Conservation (phyloP, 495 filamentous ascomycete genomes). For the Clavariopsis aquatica region DNA sequence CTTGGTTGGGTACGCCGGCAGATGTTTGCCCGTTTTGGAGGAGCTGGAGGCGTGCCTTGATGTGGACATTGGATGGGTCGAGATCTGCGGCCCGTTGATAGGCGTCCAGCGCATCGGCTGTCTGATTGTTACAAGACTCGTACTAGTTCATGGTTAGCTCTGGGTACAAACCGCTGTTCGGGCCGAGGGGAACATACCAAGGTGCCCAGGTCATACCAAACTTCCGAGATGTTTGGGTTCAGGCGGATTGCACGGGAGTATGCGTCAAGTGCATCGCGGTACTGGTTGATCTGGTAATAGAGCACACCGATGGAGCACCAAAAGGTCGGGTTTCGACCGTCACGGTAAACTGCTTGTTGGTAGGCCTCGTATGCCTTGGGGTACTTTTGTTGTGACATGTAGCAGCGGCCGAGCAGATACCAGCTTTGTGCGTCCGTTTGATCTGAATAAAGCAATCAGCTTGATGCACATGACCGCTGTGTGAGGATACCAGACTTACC, state of each 20-base stretch:
- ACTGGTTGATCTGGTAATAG: constrained; percentile 99
- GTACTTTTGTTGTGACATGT: constrained; percentile 99
- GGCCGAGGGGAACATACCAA: constrained; percentile 64
- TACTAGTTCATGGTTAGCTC: constrained; percentile 59
- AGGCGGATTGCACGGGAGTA: constrained; percentile 97
- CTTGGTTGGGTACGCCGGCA: constrained; percentile 65
- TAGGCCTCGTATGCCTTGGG: constrained; percentile 99
- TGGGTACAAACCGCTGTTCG: constrained; percentile 32
- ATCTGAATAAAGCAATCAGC: constrained; percentile 58
- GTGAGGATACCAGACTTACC: constrained; percentile 59
- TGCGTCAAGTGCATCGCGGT: constrained; percentile 95
- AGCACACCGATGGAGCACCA: constrained; percentile 99
- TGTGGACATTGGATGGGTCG: constrained; percentile 89
- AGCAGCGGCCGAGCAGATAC: constrained; percentile 96
- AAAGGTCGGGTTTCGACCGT: constrained; percentile 97
- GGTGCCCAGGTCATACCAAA: constrained; percentile 98
- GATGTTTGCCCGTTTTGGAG: constrained; percentile 75
- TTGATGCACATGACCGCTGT: constrained; percentile 17
- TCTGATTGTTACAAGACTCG: constrained; percentile 99
- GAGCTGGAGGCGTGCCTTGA: constrained; percentile 90
- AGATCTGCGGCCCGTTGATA: constrained; percentile 94
- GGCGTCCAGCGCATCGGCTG: constrained; percentile 91
- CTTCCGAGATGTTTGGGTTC: constrained; percentile 98
- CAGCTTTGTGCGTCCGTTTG: constrained; percentile 95
- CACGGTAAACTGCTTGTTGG: constrained; percentile 97